Evolutionary conservation across 2,329 filamentous ascomycete genomes (phyloP).

Genomic region (Cladosporium colombiae): DNA sequence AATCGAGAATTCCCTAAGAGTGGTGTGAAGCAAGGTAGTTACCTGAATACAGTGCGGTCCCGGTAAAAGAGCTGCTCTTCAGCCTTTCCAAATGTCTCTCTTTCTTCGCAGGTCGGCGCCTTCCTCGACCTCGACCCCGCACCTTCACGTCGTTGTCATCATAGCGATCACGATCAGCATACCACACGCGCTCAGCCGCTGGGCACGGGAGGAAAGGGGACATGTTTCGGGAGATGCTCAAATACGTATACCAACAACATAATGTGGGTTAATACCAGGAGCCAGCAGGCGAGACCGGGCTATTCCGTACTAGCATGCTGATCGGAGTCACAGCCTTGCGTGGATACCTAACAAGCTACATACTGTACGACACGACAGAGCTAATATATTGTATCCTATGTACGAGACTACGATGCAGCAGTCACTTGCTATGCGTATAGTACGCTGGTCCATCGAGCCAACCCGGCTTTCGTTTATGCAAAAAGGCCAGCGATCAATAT

Average conservation of each 20-base stretch:
- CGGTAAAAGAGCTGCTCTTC: not conserved
- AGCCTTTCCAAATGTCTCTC: not conserved
- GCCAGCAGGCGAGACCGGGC: not conserved
- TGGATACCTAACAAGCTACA: not conserved
- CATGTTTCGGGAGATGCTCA: not conserved
- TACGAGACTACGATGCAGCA: not conserved
- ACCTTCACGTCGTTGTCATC: not conserved
- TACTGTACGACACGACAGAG: not conserved
- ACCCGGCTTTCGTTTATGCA: not conserved
- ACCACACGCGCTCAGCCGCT: not conserved
- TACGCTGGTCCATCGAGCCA: not conserved
- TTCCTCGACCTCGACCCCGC: constrained; percentile 2
- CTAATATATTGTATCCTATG: not conserved
- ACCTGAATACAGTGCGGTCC: not conserved
- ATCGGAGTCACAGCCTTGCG: not conserved
- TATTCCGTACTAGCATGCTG: not conserved
- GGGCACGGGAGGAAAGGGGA: not conserved
- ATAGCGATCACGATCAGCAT: not conserved
- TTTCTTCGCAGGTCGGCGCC: constrained; percentile 3
- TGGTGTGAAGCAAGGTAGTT: not conserved
- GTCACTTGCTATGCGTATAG: not conserved
- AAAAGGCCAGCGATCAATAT: constrained; percentile 49
- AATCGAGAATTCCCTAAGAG: not conserved
- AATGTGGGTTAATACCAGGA: not conserved
- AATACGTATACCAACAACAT: not conserved